Percentiles rank a stretch among this genome's conserved stretches.
These are phyloP conservation scores for Phytophthora constricta DNA, from an alignment of 352 stramenopile genomes.

Conservation along the genomic window DNA sequence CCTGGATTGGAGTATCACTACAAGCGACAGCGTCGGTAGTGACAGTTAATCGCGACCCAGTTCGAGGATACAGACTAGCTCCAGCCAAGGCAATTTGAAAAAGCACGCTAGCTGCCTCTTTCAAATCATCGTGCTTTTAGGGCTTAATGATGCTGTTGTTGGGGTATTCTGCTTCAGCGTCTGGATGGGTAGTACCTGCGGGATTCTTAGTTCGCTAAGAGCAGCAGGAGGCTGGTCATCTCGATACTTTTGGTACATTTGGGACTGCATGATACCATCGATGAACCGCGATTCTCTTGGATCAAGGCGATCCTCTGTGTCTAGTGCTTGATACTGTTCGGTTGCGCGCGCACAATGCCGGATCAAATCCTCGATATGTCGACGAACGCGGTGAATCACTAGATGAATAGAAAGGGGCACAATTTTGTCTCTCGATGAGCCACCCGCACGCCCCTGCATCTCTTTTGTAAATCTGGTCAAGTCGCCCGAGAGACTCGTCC, in stretches of 20 bases:
- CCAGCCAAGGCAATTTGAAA: slow-evolving; percentile 54
- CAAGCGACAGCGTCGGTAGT: not conserved
- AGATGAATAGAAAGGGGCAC: slow-evolving; percentile 47
- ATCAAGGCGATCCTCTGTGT: slow-evolving; percentile 7
- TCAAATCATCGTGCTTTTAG: slow-evolving; percentile 32
- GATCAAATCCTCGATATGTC: slow-evolving; percentile 52
- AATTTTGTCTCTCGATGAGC: slow-evolving; percentile 29
- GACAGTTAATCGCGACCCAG: not conserved
- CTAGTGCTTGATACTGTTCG: not conserved
- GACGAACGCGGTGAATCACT: slow-evolving; percentile 52
- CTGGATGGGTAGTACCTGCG: not conserved
- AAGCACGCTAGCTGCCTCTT: slow-evolving; percentile 30
- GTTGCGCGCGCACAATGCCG: slow-evolving; percentile 13
- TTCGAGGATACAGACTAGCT: slow-evolving; percentile 21
- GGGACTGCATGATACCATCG: slow-evolving; percentile 41
- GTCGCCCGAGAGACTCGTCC: slow-evolving; percentile 39
- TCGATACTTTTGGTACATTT: slow-evolving; percentile 66
- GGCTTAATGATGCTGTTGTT: not conserved
- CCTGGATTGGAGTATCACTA: slow-evolving; percentile 1
- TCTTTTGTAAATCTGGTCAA: slow-evolving; percentile 45
- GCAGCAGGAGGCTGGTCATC: slow-evolving; percentile 38
- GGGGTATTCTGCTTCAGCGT: not conserved
- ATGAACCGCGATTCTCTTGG: slow-evolving; percentile 34
- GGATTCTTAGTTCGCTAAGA: slow-evolving; percentile 13
- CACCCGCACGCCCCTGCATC: slow-evolving; percentile 33